Conservation (phyloP, 169 alveolate species). For the Babesia sp. region DNA sequence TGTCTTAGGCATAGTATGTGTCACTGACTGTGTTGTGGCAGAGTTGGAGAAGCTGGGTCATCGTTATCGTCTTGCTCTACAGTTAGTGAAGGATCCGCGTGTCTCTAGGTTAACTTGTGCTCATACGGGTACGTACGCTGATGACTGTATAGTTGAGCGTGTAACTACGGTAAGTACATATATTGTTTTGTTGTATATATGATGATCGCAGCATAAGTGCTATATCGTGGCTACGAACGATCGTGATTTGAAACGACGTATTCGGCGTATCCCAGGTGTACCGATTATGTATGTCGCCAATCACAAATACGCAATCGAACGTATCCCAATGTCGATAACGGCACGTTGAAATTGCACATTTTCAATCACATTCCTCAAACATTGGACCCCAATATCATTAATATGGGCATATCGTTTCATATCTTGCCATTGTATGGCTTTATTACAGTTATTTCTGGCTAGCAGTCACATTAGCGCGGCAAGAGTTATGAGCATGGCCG, state of each 20-base stretch:
- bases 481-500: not conserved
- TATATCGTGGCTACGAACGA: slow-evolving; percentile 98
- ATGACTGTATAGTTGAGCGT: slow-evolving; percentile 97
- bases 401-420: too few relatives aligned
- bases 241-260: slow-evolving; percentile 94
- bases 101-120: slow-evolving; percentile 92
- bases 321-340: slow-evolving; percentile 91
- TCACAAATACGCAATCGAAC: slow-evolving; percentile 94
- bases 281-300: slow-evolving; percentile 95
- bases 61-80: slow-evolving; percentile 94
- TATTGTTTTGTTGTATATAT: not conserved
- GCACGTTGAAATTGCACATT: slow-evolving; percentile 42
- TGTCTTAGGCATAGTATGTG: slow-evolving; percentile 85
- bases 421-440: too few relatives aligned
- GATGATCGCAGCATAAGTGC: slow-evolving; percentile 92
- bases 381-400: too few relatives aligned
- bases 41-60: slow-evolving; percentile 99
- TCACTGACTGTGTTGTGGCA: slow-evolving; percentile 98
- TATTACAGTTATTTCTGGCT: not conserved
- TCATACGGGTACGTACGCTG: slow-evolving; percentile 99
- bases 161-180: slow-evolving; percentile 73
- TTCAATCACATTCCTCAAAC: too few relatives aligned
- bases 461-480: not conserved
- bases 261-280: slow-evolving; percentile 97
- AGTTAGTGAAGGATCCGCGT: slow-evolving; percentile 95